Evolutionary conservation across 768 basidiomycete genomes (phyloP), one percentile per base, ranked within the genome.

Genomic region (Lyophyllum semitale): DNA sequence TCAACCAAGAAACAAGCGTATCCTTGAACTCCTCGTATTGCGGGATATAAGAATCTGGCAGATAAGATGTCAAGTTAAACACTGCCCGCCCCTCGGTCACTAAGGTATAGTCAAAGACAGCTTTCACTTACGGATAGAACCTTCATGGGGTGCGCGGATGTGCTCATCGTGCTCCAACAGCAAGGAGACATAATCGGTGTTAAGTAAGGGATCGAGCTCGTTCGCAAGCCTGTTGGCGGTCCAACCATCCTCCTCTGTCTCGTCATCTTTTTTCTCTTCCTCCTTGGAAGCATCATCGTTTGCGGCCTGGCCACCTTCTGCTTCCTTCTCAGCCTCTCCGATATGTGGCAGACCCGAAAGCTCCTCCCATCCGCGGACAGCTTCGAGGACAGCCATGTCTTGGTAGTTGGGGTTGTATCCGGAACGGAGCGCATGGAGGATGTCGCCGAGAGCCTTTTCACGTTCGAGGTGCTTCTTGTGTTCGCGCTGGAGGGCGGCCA

Each of bases 341-440:
- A 89, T 87, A 53, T 88, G 88, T 1, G 86, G 86, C 18, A 90
- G 71, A 1, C 81, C 81, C 12, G 88, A 85, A 8, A 86, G 77
- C 40, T 80, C 85, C 67, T 94, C 91, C 87, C 92, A 98, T 13
- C 95, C 95, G 44, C 94, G 86, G 15, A 98, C 95, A 17, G 96
- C 95, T 62, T 96, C 95, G 26, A 97, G 83, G 45, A 98, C 96
- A 2, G 94, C 95, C 96, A 99, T 98, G 67, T 99, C 96, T 68
- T 98, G 95, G 72, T 98, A 98, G 70, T 99, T 99, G 15, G 96
- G 96, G 69, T 99, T 99, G 74, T 97, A 98, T 4, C 89, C 87
- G 9, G 84, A 82, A 20, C 92, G 82, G 11, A 99, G 82, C 26
- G 86, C 77, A 54, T 86, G 82, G 6, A 99, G 81, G 48, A 99